Evolutionary conservation across 2,329 filamentous ascomycete genomes (phyloP).

Genomic region (Cordyceps cicadae): DNA sequence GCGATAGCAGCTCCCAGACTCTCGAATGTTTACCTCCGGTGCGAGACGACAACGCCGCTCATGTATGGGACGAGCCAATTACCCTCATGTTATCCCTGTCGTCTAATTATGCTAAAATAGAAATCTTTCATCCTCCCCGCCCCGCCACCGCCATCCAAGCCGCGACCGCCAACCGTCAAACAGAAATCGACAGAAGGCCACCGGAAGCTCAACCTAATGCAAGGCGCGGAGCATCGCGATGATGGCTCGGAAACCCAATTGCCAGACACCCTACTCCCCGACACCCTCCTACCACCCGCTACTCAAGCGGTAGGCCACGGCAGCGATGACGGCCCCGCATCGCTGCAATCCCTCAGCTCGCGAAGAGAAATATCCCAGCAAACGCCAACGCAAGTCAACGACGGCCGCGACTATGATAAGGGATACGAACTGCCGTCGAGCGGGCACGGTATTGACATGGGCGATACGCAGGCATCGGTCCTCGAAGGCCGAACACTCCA

Average conservation of each 20-base stretch:
- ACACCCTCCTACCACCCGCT: neutral
- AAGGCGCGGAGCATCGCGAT: neutral
- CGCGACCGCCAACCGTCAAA: neutral
- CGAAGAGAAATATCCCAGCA: conserved; percentile 38
- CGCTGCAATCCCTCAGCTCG: conserved; percentile 4
- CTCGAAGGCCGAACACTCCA: conserved; percentile 30
- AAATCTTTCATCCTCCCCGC: conserved; percentile 3
- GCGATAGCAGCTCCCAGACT: neutral
- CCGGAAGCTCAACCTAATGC: neutral
- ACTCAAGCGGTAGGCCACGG: neutral
- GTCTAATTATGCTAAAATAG: neutral
- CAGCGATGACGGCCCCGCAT: neutral
- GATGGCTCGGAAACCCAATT: conserved; percentile 2
- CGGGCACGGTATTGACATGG: conserved; percentile 19
- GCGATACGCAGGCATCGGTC: conserved; percentile 20
- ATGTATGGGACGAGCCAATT: neutral
- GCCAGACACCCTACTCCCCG: conserved; percentile 13
- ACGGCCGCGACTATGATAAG: conserved; percentile 47
- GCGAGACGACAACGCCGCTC: neutral
- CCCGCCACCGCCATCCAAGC: neutral
- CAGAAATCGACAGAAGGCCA: neutral
- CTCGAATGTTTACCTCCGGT: neutral
- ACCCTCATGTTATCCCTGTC: neutral
- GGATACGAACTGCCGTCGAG: conserved; percentile 24
- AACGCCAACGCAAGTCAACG: conserved; percentile 49